Evolutionary conservation across 2,329 filamentous ascomycete genomes (phyloP), one percentile per base, ranked within the genome.

Genomic region (Claviceps fusiformis): DNA sequence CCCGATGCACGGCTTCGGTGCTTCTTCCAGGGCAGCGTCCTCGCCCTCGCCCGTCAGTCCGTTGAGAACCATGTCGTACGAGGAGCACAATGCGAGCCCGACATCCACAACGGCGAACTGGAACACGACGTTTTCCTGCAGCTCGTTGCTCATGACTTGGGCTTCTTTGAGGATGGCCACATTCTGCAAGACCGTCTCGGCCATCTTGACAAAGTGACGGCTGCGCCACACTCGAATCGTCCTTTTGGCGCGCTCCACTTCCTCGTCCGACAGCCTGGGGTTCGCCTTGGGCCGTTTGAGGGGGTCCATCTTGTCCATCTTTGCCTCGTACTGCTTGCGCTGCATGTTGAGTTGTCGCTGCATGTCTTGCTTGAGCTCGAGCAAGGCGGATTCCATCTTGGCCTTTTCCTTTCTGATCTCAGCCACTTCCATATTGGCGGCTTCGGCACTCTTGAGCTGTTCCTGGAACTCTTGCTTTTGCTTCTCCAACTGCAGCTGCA

Each of bases 91-190:
- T 27, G 83, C 84, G 64, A 98, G 91, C 1, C 93, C 93, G 59
- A 86, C 75, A 63, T 96, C 92, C 37, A 97, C 83, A 55, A 96
- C 84, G 13, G 89, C 86, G 67, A 97, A 98, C 68, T 98, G 93
- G 67, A 98, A 97, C 24, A 92, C 85, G 9, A 96, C 87, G 60
- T 83, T 83, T 68, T 96, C 93, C 62, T 93, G 88, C 73, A 98
- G 87, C 63, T 95, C 89, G 62, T 95, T 92, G 72, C 91, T 95
- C 89, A 98, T 93, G 58, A 98, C 85, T 66, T 98, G 93, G 1
- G 93, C 93, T 70, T 98, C 93, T 68, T 98, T 98, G 56, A 98
- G 71, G 33, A 85, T 81, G 8, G 88, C 83, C 3, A 92, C 92
- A 67, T 95, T 86, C 65, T 95, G 90, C 49, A 98, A 75, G 33